Evolutionary conservation across 495 filamentous ascomycete species (phyloP), one percentile per base, ranked within the genome.

Genomic region (Hypoxylon subgilvum): DNA sequence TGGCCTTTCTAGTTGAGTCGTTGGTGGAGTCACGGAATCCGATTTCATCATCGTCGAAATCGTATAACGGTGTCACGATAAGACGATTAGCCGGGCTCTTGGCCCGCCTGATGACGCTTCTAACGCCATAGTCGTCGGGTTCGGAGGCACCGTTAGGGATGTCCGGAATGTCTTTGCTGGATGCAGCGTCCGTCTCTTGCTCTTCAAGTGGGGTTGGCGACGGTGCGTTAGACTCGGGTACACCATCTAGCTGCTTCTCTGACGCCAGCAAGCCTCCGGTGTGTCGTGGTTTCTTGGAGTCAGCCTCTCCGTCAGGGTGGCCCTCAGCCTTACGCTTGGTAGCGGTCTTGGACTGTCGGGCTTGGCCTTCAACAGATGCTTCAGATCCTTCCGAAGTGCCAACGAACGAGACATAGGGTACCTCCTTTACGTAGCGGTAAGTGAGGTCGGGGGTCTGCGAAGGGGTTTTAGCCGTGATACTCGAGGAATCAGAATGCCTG

Each of bases 1-100:
- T 77, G 32, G 72, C 71, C 25, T 70, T 69, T 58, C 74, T 75
- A 23, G 67, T 65, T 39, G 69, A 67, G 46, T 70, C 71, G 52
- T 79, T 79, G 48, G 75, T 69, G 9, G 77, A 79, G 36, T 79
- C 77, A 4, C 77, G 78, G 51, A 79, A 78, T n/a, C 78, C 78
- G 31, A 80, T 79, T 49, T 80, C 75, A 3, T 71, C 35, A 10
- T 74, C 67, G 17, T 71, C 69, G 22, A 64, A 79, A 19, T 72
- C 63, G 41, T 75, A 76, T 0, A 63, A 8, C 19, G 58, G 69
- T 19, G 75, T 74, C 8, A 74, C 59, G 57, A 79, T 72, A 42
- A 79, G 71, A 4, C 78, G 75, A 56, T 78, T 79, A 45, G 73
- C 71, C 7, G 60, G 54, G 17, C 69, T 71, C 6, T 68, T 61